Evolutionary conservation across 2,329 filamentous ascomycete genomes (phyloP).

Genomic region (Talaromyces amestolkiae): DNA sequence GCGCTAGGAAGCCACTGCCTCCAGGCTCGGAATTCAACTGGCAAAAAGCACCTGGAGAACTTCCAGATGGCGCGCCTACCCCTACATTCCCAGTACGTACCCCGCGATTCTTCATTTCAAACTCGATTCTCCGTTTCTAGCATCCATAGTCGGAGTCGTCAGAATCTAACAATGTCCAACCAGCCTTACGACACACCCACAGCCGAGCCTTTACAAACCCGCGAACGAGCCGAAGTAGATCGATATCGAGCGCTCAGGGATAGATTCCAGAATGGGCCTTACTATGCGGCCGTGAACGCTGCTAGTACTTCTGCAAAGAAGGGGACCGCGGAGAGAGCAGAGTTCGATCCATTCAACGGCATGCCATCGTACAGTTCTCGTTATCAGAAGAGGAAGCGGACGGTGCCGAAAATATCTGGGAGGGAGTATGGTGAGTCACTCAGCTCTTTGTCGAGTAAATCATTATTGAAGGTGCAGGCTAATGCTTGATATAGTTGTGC

Average conservation of each 20-base stretch:
- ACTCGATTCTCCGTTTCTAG: background rate
- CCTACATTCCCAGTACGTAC: conserved; percentile 48
- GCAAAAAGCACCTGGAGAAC: conserved; percentile 40
- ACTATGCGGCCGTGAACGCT: conserved; percentile 55
- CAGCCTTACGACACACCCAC: conserved; percentile 41
- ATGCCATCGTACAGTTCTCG: conserved; percentile 60
- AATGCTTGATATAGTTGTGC: conserved; percentile 43
- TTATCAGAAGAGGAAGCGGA: conserved; percentile 57
- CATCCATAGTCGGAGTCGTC: background rate
- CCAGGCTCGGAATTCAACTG: conserved; percentile 44
- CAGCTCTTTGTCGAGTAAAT: background rate
- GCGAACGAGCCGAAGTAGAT: conserved; percentile 50
- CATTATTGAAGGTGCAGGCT: background rate
- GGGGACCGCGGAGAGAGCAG: conserved; percentile 43
- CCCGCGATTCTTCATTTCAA: background rate
- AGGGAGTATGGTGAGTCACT: conserved; percentile 55
- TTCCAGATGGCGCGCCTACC: conserved; percentile 45
- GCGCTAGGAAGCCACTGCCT: conserved; percentile 30
- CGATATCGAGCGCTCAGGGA: conserved; percentile 54
- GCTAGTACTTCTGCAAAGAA: conserved; percentile 43
- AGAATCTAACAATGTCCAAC: background rate
- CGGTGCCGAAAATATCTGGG: conserved; percentile 54
- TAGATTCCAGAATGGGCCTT: conserved; percentile 58
- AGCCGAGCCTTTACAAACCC: conserved; percentile 31
- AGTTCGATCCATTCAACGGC: conserved; percentile 61